Base-by-base conservation (phyloP, 371 early-diverging fungal species). In the Rhizopus arrhizus region DNA sequence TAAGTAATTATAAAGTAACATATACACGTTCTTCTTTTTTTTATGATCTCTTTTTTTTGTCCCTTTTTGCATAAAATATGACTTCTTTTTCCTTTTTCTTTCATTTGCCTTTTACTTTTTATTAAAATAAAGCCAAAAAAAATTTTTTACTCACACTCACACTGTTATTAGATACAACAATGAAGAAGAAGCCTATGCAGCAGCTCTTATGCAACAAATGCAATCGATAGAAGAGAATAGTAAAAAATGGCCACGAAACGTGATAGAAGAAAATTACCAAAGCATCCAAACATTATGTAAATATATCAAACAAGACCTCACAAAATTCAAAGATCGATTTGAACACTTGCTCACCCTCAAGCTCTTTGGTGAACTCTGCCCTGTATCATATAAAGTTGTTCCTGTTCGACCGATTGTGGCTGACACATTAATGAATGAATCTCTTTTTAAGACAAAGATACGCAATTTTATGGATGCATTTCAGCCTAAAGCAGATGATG, bases 391-490 rank as follows among this genome's bases (percentile, higher is more conserved):
- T 8, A 10, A 48, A 10, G 48, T 48, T 3, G 7, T 48, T 5
- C 29, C 48, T 3, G 28, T 48, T 15, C 29, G 40, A 8, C 8
- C 9, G 29, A 10, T 8, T 48, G 31, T 29, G 7, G 4, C 22
- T 10, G 48, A 48, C 29, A 48, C 10, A 10, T 29, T 46, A n/a
- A 48, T 64, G 12, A 56, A 41, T 15, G 68, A 68, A 60, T 68
- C 68, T n/a, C 33, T 68, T 0, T 68, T 68, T 31, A 63, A 54
- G 34, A 68, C 61, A 28, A 63, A 63, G 49, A 43, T 59, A n/a
- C 64, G 64, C 12, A 68, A 68, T 36, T 68, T 68, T n/a, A 52
- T 60, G n/a, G 68, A 68, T 33, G 59, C 29, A 1, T 60, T 68
- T 11, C 52, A 57, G 46, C 28, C 57, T 5, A 52, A 47, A 53